Base-by-base conservation (phyloP, 2,329 filamentous ascomycete genomes). In the Coniochaeta hoffmannii region DNA sequence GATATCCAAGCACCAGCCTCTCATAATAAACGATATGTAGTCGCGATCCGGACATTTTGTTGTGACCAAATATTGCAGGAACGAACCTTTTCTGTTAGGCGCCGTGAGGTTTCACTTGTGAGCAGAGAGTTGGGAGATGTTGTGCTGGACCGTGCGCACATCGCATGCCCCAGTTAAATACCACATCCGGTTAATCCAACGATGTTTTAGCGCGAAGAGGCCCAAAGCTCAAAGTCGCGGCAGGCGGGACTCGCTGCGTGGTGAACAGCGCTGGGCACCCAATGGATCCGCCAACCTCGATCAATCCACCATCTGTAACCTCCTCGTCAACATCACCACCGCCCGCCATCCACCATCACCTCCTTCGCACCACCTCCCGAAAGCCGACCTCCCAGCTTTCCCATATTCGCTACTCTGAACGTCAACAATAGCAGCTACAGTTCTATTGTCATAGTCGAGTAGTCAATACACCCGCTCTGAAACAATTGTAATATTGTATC, bases 141-240 rank as follows among this genome's bases (percentile, higher is more conserved):
- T 50, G 17, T 50, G 49, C 15, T 50, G 49, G 49, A 32, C 49
- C 49, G 49, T 50, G 49, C 49, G 14, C 28, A 19, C 6, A n/a
- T 24, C 15, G 24, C 30, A 31, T 31, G 46, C 30, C n/a, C n/a
- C n/a, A 19, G 15, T 12, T 3, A 28, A 10, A 6, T 14, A 3
- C 26, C 46, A 50, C 32, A 50, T 50, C 28, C 49, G 49, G 49
- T 50, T 50, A 50, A 50, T 50, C n/a, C 28, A 50, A 15, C 28
- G 15, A 17, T 22, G 28, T 19, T 32, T 9, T 19, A 50, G 49
- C 49, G 49, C 49, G 49, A 50, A 50, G 24, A 12, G 6, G 19
- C 41, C 9, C 10, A 28, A 28, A 28, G 41, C 41, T 46, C 41
- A 46, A 19, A 41, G 12, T 46, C 41, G 41, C 41, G 41, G 41